phyloP scores from a whole-genome alignment of 1,139 yeast species.

The Sporopachydermia cereana region DNA sequence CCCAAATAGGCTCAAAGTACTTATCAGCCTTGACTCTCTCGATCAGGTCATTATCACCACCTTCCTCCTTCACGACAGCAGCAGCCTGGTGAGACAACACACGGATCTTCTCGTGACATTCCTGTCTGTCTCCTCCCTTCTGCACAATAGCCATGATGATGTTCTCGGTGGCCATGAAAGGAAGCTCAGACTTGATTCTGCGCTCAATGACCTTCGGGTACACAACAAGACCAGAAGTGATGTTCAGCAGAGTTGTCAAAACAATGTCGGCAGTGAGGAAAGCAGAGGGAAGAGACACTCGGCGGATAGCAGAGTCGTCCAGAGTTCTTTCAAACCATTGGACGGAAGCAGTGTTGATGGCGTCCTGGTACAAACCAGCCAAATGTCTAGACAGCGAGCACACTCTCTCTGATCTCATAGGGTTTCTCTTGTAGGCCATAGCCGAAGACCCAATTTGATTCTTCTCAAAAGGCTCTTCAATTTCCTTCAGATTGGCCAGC shows the following conservation, averaged over 20 bases:
- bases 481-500: slow-evolving; percentile 90
- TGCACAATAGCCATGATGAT: slow-evolving; percentile 99
- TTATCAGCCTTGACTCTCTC: slow-evolving; percentile 72
- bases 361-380: slow-evolving; percentile 84
- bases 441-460: slow-evolving; percentile 97
- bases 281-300: slow-evolving; percentile 94
- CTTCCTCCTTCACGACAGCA: slow-evolving; percentile 93
- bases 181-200: slow-evolving; percentile 88
- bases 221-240: slow-evolving; percentile 89
- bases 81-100: slow-evolving; percentile 96
- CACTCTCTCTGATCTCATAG: slow-evolving; percentile 98
- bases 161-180: slow-evolving; percentile 99
- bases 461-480: slow-evolving; percentile 97
- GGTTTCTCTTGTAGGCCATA: slow-evolving; percentile 99
- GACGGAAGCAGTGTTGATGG: slow-evolving; percentile 92
- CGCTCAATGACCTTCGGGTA: slow-evolving; percentile 98
- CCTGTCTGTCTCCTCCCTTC: slow-evolving; percentile 96
- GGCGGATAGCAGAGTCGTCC: slow-evolving; percentile 96
- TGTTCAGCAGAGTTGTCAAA: slow-evolving; percentile 79
- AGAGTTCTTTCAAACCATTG: slow-evolving; percentile 99
- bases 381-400: slow-evolving; percentile 94
- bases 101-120: slow-evolving; percentile 95
- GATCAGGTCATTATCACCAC: slow-evolving; percentile 95
- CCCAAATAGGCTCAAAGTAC: slow-evolving; percentile 87
- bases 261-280: slow-evolving; percentile 93